Base-by-base conservation (phyloP, 805 yeast genomes). In the Zygotorulaspora sp. region DNA sequence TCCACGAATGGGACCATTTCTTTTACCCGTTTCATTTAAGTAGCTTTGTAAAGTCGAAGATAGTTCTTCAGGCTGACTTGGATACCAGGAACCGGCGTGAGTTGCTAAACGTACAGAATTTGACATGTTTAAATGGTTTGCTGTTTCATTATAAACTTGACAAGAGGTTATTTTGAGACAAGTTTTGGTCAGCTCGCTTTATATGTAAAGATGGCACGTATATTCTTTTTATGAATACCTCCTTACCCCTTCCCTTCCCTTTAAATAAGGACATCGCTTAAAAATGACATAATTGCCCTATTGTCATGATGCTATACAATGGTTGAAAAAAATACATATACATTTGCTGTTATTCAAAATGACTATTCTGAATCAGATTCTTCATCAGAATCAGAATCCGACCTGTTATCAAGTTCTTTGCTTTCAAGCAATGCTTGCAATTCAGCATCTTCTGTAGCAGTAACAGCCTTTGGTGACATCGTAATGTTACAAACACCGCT, bases 391-490 rank as follows among this genome's bases (percentile, higher is more conserved):
- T 84, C 95, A 33, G 87, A 82, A 42, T 84, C 88, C 55, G 81
- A 80, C 61, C 80, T 78, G 59, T 84, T 89, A 63, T 86, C 96
- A 60, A 82, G 74, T 70, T 87, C 97, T 62, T 87, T 85, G 61
- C 85, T 77, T 68, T 90, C 97, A 77, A 92, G 80, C 50, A 92
- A 76, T 44, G 95, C 96, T 67, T 88, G 95, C 59, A 92, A 77
- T 68, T 89, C 97, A 44, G 96, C 97, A 65, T 92, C 98, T 64
- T 92, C 98, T 44, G 92, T 85, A 44, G 96, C 97, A 40, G 97
- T 88, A 50, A 92, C 97, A 29, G 97, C 97, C 78, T 89, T 90
- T 60, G 98, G 97, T 55, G 95, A 90, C 97, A 90, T 90, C 38
- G 94, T 88, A 48, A 90, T 83, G 51, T 84, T 86, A 63, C 95